Conservation (phyloP, 2,329 filamentous ascomycete genomes). For the Aspergillaceae sp. region DNA sequence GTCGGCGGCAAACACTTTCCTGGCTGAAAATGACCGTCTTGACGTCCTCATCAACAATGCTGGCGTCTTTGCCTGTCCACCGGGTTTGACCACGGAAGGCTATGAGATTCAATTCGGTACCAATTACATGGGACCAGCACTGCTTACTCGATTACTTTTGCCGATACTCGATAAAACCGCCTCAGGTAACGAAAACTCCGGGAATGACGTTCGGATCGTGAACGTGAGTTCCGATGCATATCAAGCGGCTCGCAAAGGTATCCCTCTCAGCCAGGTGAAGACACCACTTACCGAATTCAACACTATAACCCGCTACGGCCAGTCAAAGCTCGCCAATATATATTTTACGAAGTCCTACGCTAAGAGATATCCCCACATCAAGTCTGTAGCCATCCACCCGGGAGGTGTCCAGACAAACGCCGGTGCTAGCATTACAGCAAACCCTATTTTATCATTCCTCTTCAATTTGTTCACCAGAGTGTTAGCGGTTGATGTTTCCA, state of each 20-base stretch:
- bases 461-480: background rate
- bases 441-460: background rate
- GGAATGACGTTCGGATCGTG: slow-evolving; percentile 13
- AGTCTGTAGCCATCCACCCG: slow-evolving; percentile 4
- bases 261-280: slow-evolving; percentile 12
- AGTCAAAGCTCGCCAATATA: slow-evolving; percentile 12
- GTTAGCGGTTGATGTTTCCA: background rate
- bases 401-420: slow-evolving; percentile 4
- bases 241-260: slow-evolving; percentile 8
- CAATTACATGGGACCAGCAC: slow-evolving; percentile 19
- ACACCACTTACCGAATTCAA: slow-evolving; percentile 3
- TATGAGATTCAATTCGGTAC: slow-evolving; percentile 26
- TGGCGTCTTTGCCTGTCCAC: slow-evolving; percentile 19
- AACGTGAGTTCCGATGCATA: slow-evolving; percentile 15
- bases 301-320: slow-evolving; percentile 9
- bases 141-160: slow-evolving; percentile 19
- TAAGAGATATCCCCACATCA: slow-evolving; percentile 1
- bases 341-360: slow-evolving; percentile 8
- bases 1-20: slow-evolving; percentile 4
- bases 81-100: slow-evolving; percentile 18
- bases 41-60: slow-evolving; percentile 25
- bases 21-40: slow-evolving; percentile 8
- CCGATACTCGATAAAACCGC: slow-evolving; percentile 12
- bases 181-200: background rate
- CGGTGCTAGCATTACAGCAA: background rate